phyloP scores from a whole-genome alignment of 2,329 filamentous ascomycete genomes.

The Nigrograna mackinnonii region DNA sequence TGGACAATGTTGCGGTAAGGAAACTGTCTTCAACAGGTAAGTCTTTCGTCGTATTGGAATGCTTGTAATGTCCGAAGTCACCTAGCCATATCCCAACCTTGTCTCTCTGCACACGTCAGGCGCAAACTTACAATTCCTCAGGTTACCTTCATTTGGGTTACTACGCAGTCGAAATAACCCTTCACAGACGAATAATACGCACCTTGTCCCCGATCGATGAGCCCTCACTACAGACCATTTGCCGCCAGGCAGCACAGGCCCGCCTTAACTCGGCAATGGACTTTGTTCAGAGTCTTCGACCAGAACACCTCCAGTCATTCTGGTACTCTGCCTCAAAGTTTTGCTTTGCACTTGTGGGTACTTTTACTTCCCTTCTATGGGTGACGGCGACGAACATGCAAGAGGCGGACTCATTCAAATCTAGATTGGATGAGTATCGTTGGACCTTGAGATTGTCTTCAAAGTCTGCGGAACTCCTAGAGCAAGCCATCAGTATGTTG shows the following conservation, averaged over 20 bases:
- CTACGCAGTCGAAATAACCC: constrained; percentile 50
- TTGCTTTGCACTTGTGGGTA: constrained; percentile 47
- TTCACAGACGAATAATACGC: constrained; percentile 47
- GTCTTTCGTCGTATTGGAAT: background rate
- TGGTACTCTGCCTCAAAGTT: constrained; percentile 52
- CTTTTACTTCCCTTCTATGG: constrained; percentile 45
- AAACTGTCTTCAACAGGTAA: constrained; percentile 34
- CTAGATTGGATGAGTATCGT: constrained; percentile 45
- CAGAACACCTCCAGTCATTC: constrained; percentile 51
- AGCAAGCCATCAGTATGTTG: constrained; percentile 35
- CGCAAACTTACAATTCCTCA: no score
- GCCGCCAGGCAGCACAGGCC: constrained; percentile 47
- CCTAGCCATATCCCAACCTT: no score
- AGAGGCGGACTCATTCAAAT: constrained; percentile 39
- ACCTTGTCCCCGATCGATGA: constrained; percentile 32
- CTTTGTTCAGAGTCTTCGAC: constrained; percentile 48
- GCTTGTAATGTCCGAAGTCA: background rate
- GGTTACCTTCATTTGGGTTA: constrained; percentile 52
- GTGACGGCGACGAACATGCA: constrained; percentile 34
- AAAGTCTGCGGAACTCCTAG: constrained; percentile 49
- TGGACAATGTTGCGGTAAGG: constrained; percentile 45
- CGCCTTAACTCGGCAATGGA: constrained; percentile 49
- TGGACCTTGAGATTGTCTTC: constrained; percentile 45
- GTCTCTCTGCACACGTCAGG: no score
- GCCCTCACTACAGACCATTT: constrained; percentile 38